phyloP scores from a whole-genome alignment of 495 filamentous ascomycete species.

The Daldinia bambusicola region DNA sequence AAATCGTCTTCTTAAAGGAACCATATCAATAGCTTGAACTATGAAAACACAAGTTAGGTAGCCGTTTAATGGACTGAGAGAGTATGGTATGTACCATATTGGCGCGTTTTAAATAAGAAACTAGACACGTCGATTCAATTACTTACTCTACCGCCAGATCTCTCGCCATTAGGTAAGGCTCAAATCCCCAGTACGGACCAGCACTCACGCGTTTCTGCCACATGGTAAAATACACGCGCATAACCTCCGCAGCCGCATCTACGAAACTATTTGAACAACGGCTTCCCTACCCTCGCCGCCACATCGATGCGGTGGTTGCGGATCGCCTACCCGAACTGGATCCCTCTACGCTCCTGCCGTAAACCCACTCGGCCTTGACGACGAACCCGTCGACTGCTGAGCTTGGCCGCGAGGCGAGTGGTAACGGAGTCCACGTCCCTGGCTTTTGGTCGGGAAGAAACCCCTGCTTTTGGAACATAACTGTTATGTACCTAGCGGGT shows the following conservation, averaged over 20 bases:
- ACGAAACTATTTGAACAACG: constrained; percentile 14
- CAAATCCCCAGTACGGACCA: constrained; percentile 30
- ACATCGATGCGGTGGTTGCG: constrained; percentile 3
- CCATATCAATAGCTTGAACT: constrained; percentile 25
- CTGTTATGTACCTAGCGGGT: constrained; percentile 8
- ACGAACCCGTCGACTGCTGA: constrained; percentile 20
- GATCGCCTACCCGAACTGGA: constrained; percentile 5
- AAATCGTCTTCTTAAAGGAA: constrained; percentile 28
- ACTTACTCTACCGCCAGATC: constrained; percentile 26
- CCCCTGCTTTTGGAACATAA: constrained; percentile 22
- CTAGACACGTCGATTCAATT: background rate
- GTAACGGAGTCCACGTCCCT: constrained; percentile 12
- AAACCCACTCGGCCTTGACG: constrained; percentile 20
- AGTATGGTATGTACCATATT: background rate
- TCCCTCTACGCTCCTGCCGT: constrained; percentile 30
- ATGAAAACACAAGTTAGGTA: background rate
- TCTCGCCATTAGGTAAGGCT: constrained; percentile 43
- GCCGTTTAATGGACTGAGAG: background rate
- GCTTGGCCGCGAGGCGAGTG: constrained; percentile 1
- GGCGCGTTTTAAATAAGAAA: background rate
- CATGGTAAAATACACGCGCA: constrained; percentile 9
- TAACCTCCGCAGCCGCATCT: background rate
- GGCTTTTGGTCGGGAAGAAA: constrained; percentile 10
- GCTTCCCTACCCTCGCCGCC: background rate
- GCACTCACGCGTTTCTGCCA: constrained; percentile 20